Evolutionary conservation across 2,329 filamentous ascomycete species (phyloP).

Genomic region (Penicillium corylophilum): DNA sequence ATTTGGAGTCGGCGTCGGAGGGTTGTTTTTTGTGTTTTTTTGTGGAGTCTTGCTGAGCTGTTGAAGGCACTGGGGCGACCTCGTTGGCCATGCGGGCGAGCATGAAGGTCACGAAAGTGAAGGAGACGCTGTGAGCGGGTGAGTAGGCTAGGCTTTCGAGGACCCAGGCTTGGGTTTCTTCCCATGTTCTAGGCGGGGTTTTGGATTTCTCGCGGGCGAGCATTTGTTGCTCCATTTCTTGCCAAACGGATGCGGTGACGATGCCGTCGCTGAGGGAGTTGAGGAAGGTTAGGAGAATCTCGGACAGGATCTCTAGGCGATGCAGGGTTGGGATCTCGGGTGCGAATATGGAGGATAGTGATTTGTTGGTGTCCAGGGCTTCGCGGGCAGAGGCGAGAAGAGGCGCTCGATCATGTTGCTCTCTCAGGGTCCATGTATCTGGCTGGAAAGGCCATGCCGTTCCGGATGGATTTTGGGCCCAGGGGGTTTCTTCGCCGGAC

Average conservation of each 20-base stretch:
- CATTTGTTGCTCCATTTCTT: slow-evolving; percentile 62
- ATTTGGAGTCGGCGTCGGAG: not conserved
- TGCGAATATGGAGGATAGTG: slow-evolving; percentile 62
- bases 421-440: slow-evolving; percentile 48
- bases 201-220: slow-evolving; percentile 51
- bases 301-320: slow-evolving; percentile 72
- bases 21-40: slow-evolving; percentile 3
- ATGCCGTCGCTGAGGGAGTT: slow-evolving; percentile 75
- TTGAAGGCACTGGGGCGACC: slow-evolving; percentile 44
- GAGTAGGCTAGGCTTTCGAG: slow-evolving; percentile 71
- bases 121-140: slow-evolving; percentile 81
- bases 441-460: slow-evolving; percentile 60
- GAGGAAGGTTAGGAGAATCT: slow-evolving; percentile 73
- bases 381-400: slow-evolving; percentile 52
- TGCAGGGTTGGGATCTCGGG: slow-evolving; percentile 63
- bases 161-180: slow-evolving; percentile 61
- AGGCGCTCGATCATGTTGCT: slow-evolving; percentile 42
- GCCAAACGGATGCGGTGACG: slow-evolving; percentile 69
- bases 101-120: slow-evolving; percentile 82
- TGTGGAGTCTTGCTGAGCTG: slow-evolving; percentile 5
- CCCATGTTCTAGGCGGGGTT: slow-evolving; percentile 46
- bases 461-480: slow-evolving; percentile 48
- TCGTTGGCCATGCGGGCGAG: slow-evolving; percentile 61
- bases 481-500: slow-evolving; percentile 43
- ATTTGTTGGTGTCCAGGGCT: slow-evolving; percentile 69